Conservation (phyloP, 495 filamentous ascomycete species). For the Cercophora newfieldiana region DNA sequence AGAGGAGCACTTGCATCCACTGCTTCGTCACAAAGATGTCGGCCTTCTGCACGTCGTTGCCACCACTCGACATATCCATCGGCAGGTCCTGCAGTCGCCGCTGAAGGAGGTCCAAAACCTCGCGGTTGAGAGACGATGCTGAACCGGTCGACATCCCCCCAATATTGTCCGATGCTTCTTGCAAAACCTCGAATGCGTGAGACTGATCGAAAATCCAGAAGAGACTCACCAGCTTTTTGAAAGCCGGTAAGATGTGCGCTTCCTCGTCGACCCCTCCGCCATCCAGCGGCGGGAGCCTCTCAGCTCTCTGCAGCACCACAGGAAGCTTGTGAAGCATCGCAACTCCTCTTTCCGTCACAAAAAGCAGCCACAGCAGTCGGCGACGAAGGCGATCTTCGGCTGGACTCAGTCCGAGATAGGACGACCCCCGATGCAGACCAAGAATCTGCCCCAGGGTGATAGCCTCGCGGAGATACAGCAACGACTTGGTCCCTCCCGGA, state of each 20-base stretch:
- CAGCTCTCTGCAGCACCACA: slow-evolving; percentile 38
- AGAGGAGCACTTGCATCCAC: slow-evolving; percentile 51
- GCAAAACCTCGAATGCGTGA: slow-evolving; percentile 42
- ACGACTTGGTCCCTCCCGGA: slow-evolving; percentile 41
- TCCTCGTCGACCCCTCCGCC: slow-evolving; percentile 34
- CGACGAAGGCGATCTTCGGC: slow-evolving; percentile 42
- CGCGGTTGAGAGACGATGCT: slow-evolving; percentile 22
- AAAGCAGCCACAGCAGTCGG: slow-evolving; percentile 47
- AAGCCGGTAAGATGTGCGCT: slow-evolving; percentile 40
- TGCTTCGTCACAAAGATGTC: slow-evolving; percentile 50
- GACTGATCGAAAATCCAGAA: slow-evolving; percentile 45
- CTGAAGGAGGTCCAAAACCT: slow-evolving; percentile 34
- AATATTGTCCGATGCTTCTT: slow-evolving; percentile 32
- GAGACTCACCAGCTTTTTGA: slow-evolving; percentile 45
- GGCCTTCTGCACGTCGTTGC: slow-evolving; percentile 46
- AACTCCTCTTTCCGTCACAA: slow-evolving; percentile 49
- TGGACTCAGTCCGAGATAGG: slow-evolving; percentile 32
- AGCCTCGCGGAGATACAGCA: slow-evolving; percentile 45
- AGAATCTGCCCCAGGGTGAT: slow-evolving; percentile 50
- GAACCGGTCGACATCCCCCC: background rate
- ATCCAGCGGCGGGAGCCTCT: slow-evolving; percentile 32
- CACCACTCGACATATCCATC: slow-evolving; percentile 24
- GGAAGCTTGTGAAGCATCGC: slow-evolving; percentile 49
- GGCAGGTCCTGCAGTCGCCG: slow-evolving; percentile 38
- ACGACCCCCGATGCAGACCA: slow-evolving; percentile 40